Conservation (phyloP, 306 rosid genomes). For the Crataegus laevigata region DNA sequence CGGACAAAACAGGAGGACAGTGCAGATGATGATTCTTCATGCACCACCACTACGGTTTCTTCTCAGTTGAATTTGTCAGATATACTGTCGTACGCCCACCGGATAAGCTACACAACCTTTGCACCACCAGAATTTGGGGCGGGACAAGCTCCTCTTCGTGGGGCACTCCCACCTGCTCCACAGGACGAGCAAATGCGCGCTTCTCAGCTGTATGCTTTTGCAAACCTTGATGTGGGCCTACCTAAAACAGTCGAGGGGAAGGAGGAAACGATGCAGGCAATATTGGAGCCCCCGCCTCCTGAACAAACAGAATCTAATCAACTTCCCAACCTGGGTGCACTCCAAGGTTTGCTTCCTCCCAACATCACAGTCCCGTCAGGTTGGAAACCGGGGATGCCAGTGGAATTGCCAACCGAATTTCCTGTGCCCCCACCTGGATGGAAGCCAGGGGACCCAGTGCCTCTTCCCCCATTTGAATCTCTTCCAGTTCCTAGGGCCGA, state of each 20-base stretch:
- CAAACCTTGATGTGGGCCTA: constrained; percentile 82
- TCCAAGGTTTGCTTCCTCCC: constrained; percentile 71
- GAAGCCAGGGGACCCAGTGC: constrained; percentile 95
- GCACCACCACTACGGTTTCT: constrained; percentile 53
- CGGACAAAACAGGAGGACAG: constrained; percentile 37
- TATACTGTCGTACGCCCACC: constrained; percentile 77
- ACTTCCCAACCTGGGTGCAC: constrained; percentile 44
- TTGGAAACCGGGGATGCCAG: constrained; percentile 97
- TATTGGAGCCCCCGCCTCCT: constrained; percentile 48
- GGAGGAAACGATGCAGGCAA: constrained; percentile 61
- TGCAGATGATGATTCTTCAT: constrained; percentile 39
- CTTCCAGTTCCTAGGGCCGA: constrained; percentile 51
- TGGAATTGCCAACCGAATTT: constrained; percentile 58
- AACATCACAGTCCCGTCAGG: constrained; percentile 73
- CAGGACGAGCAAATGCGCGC: constrained; percentile 97
- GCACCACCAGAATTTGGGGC: constrained; percentile 96
- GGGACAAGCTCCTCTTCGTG: constrained; percentile 71
- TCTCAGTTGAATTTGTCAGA: constrained; percentile 57
- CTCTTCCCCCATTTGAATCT: constrained; percentile 61
- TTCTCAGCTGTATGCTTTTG: constrained; percentile 76
- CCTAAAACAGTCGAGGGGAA: constrained; percentile 52
- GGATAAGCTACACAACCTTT: constrained; percentile 89
- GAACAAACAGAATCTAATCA: constrained; percentile 36
- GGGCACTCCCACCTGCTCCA: constrained; percentile 94
- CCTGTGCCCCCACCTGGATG: constrained; percentile 95